Base-by-base conservation (phyloP, 441 rosid genomes). In the Cnidoscolus chayamansa region DNA sequence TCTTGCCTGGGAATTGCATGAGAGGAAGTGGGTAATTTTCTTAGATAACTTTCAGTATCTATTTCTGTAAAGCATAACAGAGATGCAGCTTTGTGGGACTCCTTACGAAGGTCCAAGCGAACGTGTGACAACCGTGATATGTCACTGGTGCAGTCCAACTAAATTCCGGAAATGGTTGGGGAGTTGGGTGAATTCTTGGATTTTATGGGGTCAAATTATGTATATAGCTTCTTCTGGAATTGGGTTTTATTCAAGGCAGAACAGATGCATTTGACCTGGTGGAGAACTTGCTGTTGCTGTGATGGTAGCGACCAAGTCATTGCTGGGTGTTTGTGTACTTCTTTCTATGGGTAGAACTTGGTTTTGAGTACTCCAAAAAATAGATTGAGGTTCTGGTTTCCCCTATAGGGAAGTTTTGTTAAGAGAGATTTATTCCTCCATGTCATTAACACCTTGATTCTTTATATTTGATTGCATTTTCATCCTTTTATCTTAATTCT, bases 1-100 rank as follows among this genome's bases (percentile, higher is more conserved):
- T 94, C 54, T 79, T 94, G 79, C 98, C 98, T 7, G 98, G 97
- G 56, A 84, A 88, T 74, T 94, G 98, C 81, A 31, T 79, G 64
- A 83, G 97, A 84, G 90, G 76, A 70, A 85, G 87, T 82, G 92
- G 84, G 83, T 84, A 66, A 79, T 60, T 54, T 30, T 55, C 65
- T 45, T 57, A 2, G 61, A 13, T n/a, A 43, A 51, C 32, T 64
- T 71, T 53, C 37, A 59, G 1, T 65, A 51, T 63, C 66, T 56
- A 58, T 70, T 76, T 64, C 62, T 60, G 67, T 74, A 71, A 81
- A 76, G 81, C 43, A 56, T 74, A 47, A 57, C 71, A 79, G 80
- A 20, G 78, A 30, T 60, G 78, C 79, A 59, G 66, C 76, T 54
- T 35, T 25, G 43, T 58, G 74, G 43, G 77, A 78, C 80, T 68